Percentiles rank a stretch among this genome's conserved stretches.
phyloP scores from a whole-genome alignment of 805 yeast species.

The Lachancea nothofagi region DNA sequence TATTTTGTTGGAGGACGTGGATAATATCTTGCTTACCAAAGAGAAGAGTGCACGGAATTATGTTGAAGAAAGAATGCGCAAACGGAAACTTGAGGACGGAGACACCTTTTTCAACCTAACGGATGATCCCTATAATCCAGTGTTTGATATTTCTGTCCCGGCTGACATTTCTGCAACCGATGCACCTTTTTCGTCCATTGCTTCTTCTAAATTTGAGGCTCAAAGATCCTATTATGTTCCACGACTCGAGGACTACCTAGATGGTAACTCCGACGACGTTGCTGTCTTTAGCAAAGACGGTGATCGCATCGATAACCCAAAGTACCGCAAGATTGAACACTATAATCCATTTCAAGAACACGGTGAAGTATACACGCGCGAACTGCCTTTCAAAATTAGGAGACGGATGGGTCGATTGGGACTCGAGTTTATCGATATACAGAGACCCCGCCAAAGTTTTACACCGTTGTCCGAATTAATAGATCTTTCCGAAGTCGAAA shows the following conservation, averaged over 20 bases:
- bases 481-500: constrained; percentile 34
- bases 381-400: constrained; percentile 53
- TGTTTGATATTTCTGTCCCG: constrained; percentile 60
- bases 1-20: constrained; percentile 79
- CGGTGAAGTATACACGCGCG: constrained; percentile 34
- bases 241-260: constrained; percentile 27
- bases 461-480: constrained; percentile 38
- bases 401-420: constrained; percentile 72
- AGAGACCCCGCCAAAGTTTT: constrained; percentile 41
- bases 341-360: constrained; percentile 34
- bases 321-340: constrained; percentile 32
- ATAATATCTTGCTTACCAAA: constrained; percentile 65
- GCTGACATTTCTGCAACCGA: constrained; percentile 52
- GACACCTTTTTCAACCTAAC: constrained; percentile 77
- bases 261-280: constrained; percentile 25
- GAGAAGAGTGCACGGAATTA: constrained; percentile 72
- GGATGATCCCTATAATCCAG: constrained; percentile 81
- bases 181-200: constrained; percentile 75
- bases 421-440: constrained; percentile 68
- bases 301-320: constrained; percentile 26
- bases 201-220: constrained; percentile 60
- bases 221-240: constrained; percentile 49
- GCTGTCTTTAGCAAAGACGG: constrained; percentile 26
- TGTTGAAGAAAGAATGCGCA: constrained; percentile 77
- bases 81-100: constrained; percentile 60